phyloP scores from a whole-genome alignment of 2,329 filamentous ascomycete genomes.

The Venturia asperata region DNA sequence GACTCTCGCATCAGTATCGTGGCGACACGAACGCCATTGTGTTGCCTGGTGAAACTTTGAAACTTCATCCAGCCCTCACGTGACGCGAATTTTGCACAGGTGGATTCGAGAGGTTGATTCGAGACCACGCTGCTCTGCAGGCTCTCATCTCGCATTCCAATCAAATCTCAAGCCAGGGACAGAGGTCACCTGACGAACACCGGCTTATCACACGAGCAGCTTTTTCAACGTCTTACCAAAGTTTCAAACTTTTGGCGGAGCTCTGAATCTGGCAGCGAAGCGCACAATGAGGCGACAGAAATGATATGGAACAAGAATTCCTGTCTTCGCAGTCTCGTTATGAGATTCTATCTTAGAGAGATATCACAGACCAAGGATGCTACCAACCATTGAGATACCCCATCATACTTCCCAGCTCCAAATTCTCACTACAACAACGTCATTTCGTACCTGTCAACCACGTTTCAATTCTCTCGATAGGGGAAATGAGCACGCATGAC shows the following conservation, averaged over 20 bases:
- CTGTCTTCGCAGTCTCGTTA: not conserved
- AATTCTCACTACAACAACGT: not conserved
- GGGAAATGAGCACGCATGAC: not conserved
- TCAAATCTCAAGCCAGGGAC: not conserved
- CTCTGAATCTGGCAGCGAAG: not conserved
- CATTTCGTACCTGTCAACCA: slow-evolving; percentile 1
- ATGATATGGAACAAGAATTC: not conserved
- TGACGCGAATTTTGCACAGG: too few species aligned
- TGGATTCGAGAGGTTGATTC: too few species aligned
- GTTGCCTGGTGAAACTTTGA: too few species aligned
- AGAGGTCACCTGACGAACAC: not conserved
- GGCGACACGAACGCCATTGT: too few species aligned
- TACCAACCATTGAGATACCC: not conserved
- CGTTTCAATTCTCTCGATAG: not conserved
- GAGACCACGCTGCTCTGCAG: too few species aligned
- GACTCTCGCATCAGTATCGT: too few species aligned
- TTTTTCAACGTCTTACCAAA: not conserved
- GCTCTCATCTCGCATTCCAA: too few species aligned
- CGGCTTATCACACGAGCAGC: not conserved
- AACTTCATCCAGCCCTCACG: too few species aligned
- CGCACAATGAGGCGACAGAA: not conserved
- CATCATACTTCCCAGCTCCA: not conserved
- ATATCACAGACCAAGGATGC: not conserved
- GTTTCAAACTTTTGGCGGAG: not conserved
- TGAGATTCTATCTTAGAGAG: too few species aligned